Conservation (phyloP, 768 basidiomycete genomes). For the Kwoniella mangroviensis region DNA sequence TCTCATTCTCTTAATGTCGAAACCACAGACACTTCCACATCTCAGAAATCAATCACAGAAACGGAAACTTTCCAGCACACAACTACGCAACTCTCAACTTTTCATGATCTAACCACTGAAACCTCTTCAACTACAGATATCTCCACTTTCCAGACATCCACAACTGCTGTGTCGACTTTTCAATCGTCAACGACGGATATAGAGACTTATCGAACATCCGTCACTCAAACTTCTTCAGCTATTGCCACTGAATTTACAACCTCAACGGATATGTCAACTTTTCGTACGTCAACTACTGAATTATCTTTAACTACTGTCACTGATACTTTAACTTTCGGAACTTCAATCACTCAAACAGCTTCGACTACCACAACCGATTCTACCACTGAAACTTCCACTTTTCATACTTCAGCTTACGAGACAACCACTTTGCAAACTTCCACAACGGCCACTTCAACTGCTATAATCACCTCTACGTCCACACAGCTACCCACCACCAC, state of each 20-base stretch:
- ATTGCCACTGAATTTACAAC: conserved; percentile 9
- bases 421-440: conserved; percentile 1
- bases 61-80: background rate
- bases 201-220: background rate
- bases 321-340: background rate
- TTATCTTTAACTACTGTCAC: background rate
- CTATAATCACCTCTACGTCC: background rate
- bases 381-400: background rate
- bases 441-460: conserved; percentile 1
- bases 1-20: background rate
- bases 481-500: background rate
- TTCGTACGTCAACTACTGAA: conserved; percentile 1
- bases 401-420: background rate
- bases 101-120: background rate
- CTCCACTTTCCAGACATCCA: background rate
- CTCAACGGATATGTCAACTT: background rate
- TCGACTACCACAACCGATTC: background rate
- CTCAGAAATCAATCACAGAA: background rate
- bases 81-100: background rate
- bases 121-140: background rate
- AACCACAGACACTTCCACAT: conserved; percentile 1
- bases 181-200: background rate
- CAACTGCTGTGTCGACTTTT: conserved; percentile 5
- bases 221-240: background rate
- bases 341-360: background rate